Evolutionary conservation across 768 basidiomycete genomes (phyloP), one percentile per base, ranked within the genome.

Genomic region (Termitomyces sp.): DNA sequence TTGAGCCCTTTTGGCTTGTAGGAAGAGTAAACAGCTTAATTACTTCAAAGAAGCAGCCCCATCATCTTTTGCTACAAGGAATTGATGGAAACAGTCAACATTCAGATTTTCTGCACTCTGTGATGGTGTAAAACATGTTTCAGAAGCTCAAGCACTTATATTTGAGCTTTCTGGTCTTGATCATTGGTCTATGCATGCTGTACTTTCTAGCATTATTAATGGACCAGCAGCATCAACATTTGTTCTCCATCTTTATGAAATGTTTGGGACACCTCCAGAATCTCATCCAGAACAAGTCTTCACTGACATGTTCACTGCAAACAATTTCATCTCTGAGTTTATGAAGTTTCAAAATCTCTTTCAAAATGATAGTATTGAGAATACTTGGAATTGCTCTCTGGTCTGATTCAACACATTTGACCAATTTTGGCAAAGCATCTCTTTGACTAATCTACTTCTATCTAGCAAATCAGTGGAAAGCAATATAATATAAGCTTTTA

Each of bases 371-470:
- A 15, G 5, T 5, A 43, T 43, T 43, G 42, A 43, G 17, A 43
- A 43, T 43, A 15, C 48, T 58, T 40, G 31, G 36, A 10, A 61
- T 74, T 3, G 71, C 75, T 65, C 61, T 74, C 11, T 76, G 70
- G 65, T 78, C 74, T 0, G 77, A 77, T 57, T 70, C 70, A 0
- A 79, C 75, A 0, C 74, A 75, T 59, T 68, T 77, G 8, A 63
- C 75, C 1, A 65, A 68, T 9, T 79, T 79, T 62, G 77, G 77
- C 0, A 67, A 56, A 36, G 70, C 74, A 0, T 65, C 67, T 0
- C 67, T 77, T 8, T 81, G 77, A 78, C 80, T 79, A 2, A 55
- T 77, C 0, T 81, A 81, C 58, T 42, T 74, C 0, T 75, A 63
- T 38, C 11, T 11, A 1, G 10, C 42, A 5, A 38, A 38, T 38